A percentile compares a stretch with the other conserved stretches of the same genome.
Evolutionary conservation across 2,329 filamentous ascomycete genomes (phyloP).

Genomic region (Fusarium sp.): DNA sequence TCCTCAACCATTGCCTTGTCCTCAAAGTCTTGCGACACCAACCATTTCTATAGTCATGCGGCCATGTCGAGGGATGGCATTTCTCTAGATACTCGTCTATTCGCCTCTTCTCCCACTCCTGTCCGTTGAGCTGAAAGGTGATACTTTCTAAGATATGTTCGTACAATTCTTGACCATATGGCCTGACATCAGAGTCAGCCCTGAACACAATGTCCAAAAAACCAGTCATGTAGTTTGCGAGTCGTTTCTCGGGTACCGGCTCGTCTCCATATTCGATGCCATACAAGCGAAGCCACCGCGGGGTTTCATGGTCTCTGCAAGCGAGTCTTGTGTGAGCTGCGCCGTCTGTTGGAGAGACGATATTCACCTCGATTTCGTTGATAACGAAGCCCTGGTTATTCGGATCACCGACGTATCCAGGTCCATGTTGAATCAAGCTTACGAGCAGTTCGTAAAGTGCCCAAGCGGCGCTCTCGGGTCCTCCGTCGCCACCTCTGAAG

Average conservation of each 20-base stretch:
- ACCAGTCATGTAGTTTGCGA: accelerated
- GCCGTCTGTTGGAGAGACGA: conserved; percentile 6
- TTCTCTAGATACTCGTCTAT: background rate
- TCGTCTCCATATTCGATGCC: accelerated
- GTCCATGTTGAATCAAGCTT: background rate
- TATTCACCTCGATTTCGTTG: background rate
- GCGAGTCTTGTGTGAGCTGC: background rate
- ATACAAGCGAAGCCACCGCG: background rate
- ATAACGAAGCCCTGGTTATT: background rate
- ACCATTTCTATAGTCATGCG: background rate
- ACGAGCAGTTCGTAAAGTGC: background rate
- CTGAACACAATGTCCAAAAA: background rate
- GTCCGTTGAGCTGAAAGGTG: background rate
- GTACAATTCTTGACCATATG: background rate
- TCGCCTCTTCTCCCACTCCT: background rate
- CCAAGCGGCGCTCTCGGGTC: background rate
- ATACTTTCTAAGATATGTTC: background rate
- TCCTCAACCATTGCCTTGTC: background rate
- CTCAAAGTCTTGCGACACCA: background rate
- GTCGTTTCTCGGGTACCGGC: background rate
- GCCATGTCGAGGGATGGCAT: background rate
- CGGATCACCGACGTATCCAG: background rate
- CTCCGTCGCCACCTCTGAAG: background rate
- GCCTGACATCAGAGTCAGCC: accelerated
- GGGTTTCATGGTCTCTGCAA: background rate